Percentiles rank a stretch among this genome's conserved stretches.
Conservation (phyloP, 176 grass and related monocot genomes). For the Thinopyrum elongatum region DNA sequence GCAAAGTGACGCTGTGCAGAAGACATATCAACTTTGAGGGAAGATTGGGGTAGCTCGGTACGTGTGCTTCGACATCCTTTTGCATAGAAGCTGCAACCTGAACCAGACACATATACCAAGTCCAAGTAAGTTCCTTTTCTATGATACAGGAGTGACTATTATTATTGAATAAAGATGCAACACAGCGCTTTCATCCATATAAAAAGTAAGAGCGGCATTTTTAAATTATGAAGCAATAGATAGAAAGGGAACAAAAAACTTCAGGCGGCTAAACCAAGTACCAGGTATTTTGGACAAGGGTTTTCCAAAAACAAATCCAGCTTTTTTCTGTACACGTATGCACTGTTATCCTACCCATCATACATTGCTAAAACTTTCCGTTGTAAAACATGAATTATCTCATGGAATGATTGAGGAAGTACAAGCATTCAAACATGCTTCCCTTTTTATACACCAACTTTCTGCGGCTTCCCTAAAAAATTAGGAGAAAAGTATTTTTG, state of each 20-base stretch:
- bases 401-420: constrained; percentile 36
- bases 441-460: constrained; percentile 30
- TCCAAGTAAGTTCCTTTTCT: constrained; percentile 12
- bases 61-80: constrained; percentile 87
- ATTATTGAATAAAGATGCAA: not conserved
- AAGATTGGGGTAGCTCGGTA: constrained; percentile 95
- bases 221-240: not conserved
- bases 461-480: constrained; percentile 39
- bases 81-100: constrained; percentile 99
- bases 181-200: not conserved
- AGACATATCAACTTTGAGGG: constrained; percentile 95
- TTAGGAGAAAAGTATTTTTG: constrained; percentile 16
- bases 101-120: constrained; percentile 27
- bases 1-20: constrained; percentile 91
- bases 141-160: not conserved
- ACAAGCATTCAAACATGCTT: constrained; percentile 35
- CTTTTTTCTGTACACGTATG: not conserved
- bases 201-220: not conserved
- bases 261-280: constrained; percentile 1
- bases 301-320: not conserved
- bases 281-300: not conserved
- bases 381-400: constrained; percentile 11
- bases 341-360: constrained; percentile 5
- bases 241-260: not conserved
- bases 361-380: not conserved